These are phyloP conservation scores for Globisporangium nunn DNA, from an alignment of 352 stramenopile genomes.

Conservation along the genomic window DNA sequence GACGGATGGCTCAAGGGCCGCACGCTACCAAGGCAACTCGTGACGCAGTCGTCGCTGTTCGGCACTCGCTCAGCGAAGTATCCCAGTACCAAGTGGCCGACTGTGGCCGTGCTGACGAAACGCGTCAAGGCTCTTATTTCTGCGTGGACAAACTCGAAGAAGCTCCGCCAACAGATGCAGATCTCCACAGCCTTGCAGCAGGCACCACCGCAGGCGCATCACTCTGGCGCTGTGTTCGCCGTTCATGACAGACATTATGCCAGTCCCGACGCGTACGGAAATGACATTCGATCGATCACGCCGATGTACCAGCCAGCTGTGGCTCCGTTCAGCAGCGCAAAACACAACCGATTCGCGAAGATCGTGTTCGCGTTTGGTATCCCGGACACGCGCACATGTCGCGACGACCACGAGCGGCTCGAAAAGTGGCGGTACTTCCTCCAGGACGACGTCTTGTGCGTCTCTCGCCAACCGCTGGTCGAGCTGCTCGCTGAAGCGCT, in stretches of 20 bases:
- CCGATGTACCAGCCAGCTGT: not conserved
- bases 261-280: not conserved
- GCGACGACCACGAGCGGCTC: constrained; percentile 29
- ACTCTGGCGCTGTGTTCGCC: not conserved
- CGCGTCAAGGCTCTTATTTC: constrained; percentile 46
- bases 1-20: constrained; percentile 67
- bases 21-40: constrained; percentile 24
- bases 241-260: not conserved
- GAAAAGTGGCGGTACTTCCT: constrained; percentile 84
- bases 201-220: not conserved
- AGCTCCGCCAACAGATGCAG: constrained; percentile 7
- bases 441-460: constrained; percentile 35
- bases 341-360: constrained; percentile 70
- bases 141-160: constrained; percentile 31
- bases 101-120: constrained; percentile 35
- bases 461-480: constrained; percentile 31
- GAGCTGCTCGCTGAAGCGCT: constrained; percentile 46
- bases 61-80: constrained; percentile 30
- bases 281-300: not conserved
- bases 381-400: constrained; percentile 57
- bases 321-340: constrained; percentile 12
- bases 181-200: not conserved
- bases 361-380: constrained; percentile 74
- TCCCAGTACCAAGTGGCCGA: constrained; percentile 33
- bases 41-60: constrained; percentile 49